Conservation (phyloP, 2,329 filamentous ascomycete genomes). For the Atkinsonella hypoxylon region DNA sequence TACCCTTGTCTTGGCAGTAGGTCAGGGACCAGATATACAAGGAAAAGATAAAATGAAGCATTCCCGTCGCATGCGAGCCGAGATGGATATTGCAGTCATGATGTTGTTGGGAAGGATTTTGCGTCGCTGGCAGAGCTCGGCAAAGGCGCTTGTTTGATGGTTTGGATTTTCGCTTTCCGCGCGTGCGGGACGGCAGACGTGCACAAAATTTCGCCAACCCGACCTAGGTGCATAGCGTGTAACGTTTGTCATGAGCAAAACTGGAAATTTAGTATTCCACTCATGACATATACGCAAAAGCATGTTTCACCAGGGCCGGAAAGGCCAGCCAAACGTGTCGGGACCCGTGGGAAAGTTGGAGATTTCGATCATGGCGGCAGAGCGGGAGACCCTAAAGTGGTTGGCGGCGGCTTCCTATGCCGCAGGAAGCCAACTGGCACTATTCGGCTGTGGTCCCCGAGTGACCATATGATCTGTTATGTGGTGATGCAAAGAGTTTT, state of each 20-base stretch:
- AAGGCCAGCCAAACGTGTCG: constrained; percentile 3
- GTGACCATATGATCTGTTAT: not conserved
- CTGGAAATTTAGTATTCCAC: not conserved
- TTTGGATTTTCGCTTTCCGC: not conserved
- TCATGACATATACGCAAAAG: not conserved
- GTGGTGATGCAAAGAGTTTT: not conserved
- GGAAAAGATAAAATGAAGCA: not conserved
- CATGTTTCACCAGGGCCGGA: constrained; percentile 3
- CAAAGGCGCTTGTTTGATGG: not conserved
- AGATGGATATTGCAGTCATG: not conserved
- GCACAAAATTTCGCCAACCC: not conserved
- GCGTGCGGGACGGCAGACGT: not conserved
- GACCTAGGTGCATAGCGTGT: not conserved
- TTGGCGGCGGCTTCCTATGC: not conserved
- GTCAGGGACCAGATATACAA: not conserved
- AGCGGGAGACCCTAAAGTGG: not conserved
- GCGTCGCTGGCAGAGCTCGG: not conserved
- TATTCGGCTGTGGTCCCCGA: not conserved
- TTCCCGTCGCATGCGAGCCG: not conserved
- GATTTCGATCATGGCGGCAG: not conserved
- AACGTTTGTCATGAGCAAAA: constrained; percentile 1
- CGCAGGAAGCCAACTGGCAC: not conserved
- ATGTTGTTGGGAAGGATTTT: not conserved
- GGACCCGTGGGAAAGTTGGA: not conserved
- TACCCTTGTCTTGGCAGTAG: not conserved